A percentile compares a stretch with the other conserved stretches of the same genome.
Conservation (phyloP, 331 rosid genomes). For the Dryas integrifolia region DNA sequence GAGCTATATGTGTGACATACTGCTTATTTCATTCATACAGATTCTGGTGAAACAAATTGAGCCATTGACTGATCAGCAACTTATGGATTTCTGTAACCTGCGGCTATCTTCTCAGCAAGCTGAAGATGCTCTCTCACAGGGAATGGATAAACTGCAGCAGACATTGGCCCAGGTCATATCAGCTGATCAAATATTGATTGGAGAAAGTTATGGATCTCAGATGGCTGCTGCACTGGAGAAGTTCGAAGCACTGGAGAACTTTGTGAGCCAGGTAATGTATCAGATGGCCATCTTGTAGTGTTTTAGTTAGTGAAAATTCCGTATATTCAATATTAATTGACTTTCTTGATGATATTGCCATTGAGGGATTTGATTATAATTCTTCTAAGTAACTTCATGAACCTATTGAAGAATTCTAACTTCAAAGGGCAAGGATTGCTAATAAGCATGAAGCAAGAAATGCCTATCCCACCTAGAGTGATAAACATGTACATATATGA, state of each 20-base stretch:
- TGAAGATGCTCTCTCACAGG: slow-evolving; percentile 86
- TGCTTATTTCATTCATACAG: slow-evolving; percentile 31
- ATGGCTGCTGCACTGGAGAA: slow-evolving; percentile 55
- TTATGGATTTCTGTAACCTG: slow-evolving; percentile 35
- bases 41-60: slow-evolving; percentile 55
- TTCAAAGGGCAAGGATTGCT: too few relatives aligned
- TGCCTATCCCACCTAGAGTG: not conserved
- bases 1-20: slow-evolving; percentile 2
- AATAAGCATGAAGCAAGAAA: not conserved
- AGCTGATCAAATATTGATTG: slow-evolving; percentile 34
- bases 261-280: slow-evolving; percentile 67
- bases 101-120: slow-evolving; percentile 77
- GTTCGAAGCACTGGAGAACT: slow-evolving; percentile 67
- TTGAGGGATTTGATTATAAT: not conserved
- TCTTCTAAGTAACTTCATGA: not conserved
- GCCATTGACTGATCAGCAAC: slow-evolving; percentile 59
- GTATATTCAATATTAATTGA: not conserved
- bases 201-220: slow-evolving; percentile 46
- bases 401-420: too few relatives aligned
- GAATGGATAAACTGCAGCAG: slow-evolving; percentile 78
- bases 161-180: slow-evolving; percentile 53
- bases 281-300: slow-evolving; percentile 8
- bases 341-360: not conserved
- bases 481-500: not conserved
- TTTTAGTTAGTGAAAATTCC: not conserved